phyloP scores from a whole-genome alignment of 1,139 yeast genomes.

The Diutina pseudorugosa region DNA sequence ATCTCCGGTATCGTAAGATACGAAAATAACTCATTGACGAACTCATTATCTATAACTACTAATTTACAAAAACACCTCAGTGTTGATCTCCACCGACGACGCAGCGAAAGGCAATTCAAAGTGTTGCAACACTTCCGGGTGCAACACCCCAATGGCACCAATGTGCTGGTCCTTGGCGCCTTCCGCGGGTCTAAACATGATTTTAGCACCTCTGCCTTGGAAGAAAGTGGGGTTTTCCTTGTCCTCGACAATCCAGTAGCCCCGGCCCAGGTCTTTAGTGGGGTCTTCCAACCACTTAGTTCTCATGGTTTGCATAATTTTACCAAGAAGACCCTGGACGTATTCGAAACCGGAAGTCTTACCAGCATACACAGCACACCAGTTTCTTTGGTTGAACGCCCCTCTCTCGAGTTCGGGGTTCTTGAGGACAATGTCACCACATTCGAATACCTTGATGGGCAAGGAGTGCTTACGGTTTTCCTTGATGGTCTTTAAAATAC shows the following conservation, averaged over 20 bases:
- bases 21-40: not conserved
- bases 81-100: constrained; percentile 79
- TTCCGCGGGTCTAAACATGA: constrained; percentile 56
- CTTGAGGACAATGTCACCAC: constrained; percentile 90
- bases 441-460: constrained; percentile 90
- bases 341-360: constrained; percentile 90
- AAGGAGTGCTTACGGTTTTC: constrained; percentile 94
- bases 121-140: constrained; percentile 79
- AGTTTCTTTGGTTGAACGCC: constrained; percentile 85
- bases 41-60: not conserved
- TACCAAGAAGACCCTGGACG: constrained; percentile 90
- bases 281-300: constrained; percentile 68
- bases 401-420: constrained; percentile 72
- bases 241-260: constrained; percentile 77
- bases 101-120: constrained; percentile 93
- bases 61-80: constrained; percentile 62
- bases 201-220: constrained; percentile 95
- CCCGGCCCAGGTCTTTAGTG: constrained; percentile 42
- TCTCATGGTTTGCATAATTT: constrained; percentile 93
- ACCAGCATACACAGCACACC: constrained; percentile 92
- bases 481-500: constrained; percentile 86
- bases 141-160: constrained; percentile 88
- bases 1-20: not conserved
- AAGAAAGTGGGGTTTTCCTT: constrained; percentile 62
- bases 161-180: constrained; percentile 46